Conservation (phyloP, 306 rosid species). For the Inga leiocalycina region DNA sequence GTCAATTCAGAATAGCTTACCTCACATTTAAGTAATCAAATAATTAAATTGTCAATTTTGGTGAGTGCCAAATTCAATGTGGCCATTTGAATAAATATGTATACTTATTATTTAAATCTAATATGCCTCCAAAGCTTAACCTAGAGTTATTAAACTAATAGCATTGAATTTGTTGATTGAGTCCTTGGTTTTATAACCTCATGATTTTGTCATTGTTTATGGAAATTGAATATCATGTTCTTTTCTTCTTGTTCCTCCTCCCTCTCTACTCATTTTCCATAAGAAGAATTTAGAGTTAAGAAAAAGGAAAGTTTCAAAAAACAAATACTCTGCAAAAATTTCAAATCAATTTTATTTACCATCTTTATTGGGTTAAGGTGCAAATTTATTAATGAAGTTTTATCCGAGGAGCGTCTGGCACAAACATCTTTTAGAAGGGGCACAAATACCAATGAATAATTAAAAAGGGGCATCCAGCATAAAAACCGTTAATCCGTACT, state of each 20-base stretch:
- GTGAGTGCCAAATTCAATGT: neutral
- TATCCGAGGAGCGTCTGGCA: too few species aligned
- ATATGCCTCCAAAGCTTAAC: neutral
- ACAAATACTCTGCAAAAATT: too few species aligned
- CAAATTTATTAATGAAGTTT: too few species aligned
- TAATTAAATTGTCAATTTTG: neutral
- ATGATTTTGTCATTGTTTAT: neutral
- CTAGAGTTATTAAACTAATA: neutral
- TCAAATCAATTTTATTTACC: too few species aligned
- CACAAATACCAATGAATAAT: too few species aligned
- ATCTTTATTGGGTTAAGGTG: too few species aligned
- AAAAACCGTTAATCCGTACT: too few species aligned
- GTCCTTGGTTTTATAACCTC: neutral
- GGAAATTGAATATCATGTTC: neutral
- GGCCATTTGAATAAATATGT: neutral
- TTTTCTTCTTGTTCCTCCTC: neutral
- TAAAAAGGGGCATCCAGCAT: too few species aligned
- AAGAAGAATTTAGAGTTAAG: too few species aligned
- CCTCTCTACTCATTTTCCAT: neutral
- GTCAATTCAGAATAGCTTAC: neutral
- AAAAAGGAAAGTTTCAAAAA: too few species aligned
- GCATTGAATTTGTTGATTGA: neutral
- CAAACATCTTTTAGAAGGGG: too few species aligned
- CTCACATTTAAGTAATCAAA: neutral
- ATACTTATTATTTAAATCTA: neutral